Conservation (phyloP, 2,329 filamentous ascomycete species). For the Colletotrichum abscissum region DNA sequence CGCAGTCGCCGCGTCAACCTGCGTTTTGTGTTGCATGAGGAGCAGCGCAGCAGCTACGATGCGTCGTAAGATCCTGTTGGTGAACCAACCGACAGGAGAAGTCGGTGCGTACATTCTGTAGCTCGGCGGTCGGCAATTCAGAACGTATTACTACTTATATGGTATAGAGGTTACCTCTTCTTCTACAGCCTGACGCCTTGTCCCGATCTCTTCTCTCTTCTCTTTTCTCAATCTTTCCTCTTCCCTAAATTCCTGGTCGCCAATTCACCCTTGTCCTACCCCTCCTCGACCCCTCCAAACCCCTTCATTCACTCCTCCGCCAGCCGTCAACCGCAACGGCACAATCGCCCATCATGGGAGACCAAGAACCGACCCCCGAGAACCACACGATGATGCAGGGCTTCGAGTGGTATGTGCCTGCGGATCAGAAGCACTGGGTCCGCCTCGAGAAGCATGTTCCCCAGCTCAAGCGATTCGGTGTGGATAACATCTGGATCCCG, state of each 20-base stretch:
- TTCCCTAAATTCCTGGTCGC: neutral
- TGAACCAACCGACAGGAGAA: neutral
- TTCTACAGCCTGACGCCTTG: neutral
- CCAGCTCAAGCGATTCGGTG: slow-evolving; percentile 68
- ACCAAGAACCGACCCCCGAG: slow-evolving; percentile 46
- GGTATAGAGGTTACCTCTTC: neutral
- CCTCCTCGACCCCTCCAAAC: slow-evolving; percentile 4
- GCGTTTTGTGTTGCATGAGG: neutral
- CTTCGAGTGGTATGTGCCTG: slow-evolving; percentile 80
- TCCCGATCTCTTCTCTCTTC: neutral
- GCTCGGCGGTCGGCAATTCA: neutral
- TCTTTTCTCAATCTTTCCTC: neutral
- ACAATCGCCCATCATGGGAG: slow-evolving; percentile 24
- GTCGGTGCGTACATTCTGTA: neutral
- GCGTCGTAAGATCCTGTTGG: neutral
- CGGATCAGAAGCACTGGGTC: slow-evolving; percentile 71
- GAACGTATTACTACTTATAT: neutral
- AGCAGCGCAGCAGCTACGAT: neutral
- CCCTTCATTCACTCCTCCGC: neutral
- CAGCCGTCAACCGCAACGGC: neutral
- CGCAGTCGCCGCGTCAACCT: slow-evolving; percentile 23
- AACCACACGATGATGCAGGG: slow-evolving; percentile 74
- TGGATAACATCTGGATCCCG: slow-evolving; percentile 76
- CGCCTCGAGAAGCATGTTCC: slow-evolving; percentile 67
- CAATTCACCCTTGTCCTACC: neutral